A percentile compares a stretch with the other conserved stretches of the same genome.
Evolutionary conservation across 2,329 filamentous ascomycete genomes (phyloP).

Genomic region (Xylariaceae sp.): DNA sequence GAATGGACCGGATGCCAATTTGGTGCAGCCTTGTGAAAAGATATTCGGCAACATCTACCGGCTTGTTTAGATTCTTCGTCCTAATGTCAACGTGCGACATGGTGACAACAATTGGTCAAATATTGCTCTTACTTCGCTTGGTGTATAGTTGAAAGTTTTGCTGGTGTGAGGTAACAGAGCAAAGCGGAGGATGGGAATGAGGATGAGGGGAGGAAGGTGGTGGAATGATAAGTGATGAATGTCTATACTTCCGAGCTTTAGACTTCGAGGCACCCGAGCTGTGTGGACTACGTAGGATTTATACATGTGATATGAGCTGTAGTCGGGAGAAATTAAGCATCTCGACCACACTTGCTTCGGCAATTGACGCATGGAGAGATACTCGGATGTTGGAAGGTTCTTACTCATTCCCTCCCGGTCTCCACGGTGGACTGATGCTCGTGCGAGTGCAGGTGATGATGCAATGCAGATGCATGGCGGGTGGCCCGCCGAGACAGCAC

Average conservation of each 20-base stretch:
- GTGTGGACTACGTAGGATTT: too few relatives aligned
- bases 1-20: conserved; percentile 68
- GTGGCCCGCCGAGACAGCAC: not conserved
- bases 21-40: conserved; percentile 69
- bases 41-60: conserved; percentile 69
- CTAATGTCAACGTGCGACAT: conserved; percentile 47
- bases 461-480: conserved; percentile 12
- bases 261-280: too few relatives aligned
- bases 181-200: too few relatives aligned
- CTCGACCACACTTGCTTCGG: not conserved
- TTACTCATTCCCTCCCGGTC: not conserved
- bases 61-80: conserved; percentile 52
- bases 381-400: conserved; percentile 1
- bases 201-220: too few relatives aligned
- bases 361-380: not conserved
- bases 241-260: too few relatives aligned
- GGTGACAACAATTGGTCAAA: not conserved
- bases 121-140: too few relatives aligned
- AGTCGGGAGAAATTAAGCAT: too few relatives aligned
- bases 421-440: conserved; percentile 21
- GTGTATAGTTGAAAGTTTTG: too few relatives aligned
- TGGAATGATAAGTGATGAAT: too few relatives aligned
- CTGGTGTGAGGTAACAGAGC: too few relatives aligned
- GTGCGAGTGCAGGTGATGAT: conserved; percentile 20
- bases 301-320: too few relatives aligned